Base-by-base conservation (phyloP, 2,329 filamentous ascomycete genomes). In the Trichoderma asperellum region DNA sequence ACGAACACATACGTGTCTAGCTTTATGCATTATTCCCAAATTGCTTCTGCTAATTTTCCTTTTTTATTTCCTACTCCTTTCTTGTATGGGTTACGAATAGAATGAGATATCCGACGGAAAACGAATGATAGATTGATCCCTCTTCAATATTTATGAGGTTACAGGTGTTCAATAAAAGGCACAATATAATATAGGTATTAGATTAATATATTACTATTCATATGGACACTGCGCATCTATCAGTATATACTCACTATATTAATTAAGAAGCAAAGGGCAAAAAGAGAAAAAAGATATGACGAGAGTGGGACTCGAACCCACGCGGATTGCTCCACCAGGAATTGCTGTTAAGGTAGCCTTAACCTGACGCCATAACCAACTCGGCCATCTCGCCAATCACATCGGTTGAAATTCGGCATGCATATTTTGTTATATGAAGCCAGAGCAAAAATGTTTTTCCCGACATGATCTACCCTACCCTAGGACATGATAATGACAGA, bases 221-320 rank as follows among this genome's bases (percentile, higher is more conserved):
- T 27, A 18, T 11, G 10, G 12, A 43, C 2, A 24, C 24, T 12
- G 10, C n/a, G n/a, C 11, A 49, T 11, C 18, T 12, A n/a, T n/a
- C n/a, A n/a, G n/a, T n/a, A n/a, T n/a, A n/a, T n/a, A n/a, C n/a
- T n/a, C n/a, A n/a, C 12, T 18, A 55, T 11, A 29, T 27, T 0
- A 16, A 66, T 35, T 29, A 16, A 34, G 7, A 4, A 10, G 53
- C 6, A 47, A 49, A 57, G 53, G 12, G 16, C 18, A n/a, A 57
- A 59, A 67, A 37, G 14, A 37, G 8, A 63, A 69, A 70, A 68
- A 58, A 61, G 47, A 59, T 58, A 18, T 71, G 70, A 71, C 65
- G 58, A 70, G 70, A 71, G 70, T 71, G 70, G 70, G 70, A 71
- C 62, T 71, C 68, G 70, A 71, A 71, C 70, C 70, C 70, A 71